Conservation (phyloP, 352 stramenopile genomes). For the Hyaloperonospora brassicae region DNA sequence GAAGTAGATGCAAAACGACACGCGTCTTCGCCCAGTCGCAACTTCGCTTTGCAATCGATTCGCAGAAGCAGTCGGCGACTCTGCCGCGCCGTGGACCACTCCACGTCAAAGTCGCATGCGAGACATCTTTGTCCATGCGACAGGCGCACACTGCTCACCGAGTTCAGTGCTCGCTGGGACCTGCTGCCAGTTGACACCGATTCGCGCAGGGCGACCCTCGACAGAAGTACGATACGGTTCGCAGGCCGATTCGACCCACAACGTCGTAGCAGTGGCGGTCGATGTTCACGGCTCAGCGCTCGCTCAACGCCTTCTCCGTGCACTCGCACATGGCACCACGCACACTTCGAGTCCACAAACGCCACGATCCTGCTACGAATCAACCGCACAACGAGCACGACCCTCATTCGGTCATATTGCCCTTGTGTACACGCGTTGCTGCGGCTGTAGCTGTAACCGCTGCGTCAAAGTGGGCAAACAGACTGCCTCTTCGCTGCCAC, state of each 20-base stretch:
- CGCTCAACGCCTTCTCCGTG: slow-evolving; percentile 71
- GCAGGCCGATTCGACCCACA: slow-evolving; percentile 66
- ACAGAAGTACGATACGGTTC: slow-evolving; percentile 57
- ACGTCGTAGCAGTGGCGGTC: slow-evolving; percentile 32
- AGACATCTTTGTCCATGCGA: slow-evolving; percentile 67
- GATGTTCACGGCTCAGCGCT: slow-evolving; percentile 24
- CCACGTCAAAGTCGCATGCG: slow-evolving; percentile 52
- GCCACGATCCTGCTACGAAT: slow-evolving; percentile 79
- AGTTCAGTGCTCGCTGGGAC: slow-evolving; percentile 60
- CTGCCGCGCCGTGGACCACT: slow-evolving; percentile 2
- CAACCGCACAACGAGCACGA: slow-evolving; percentile 68
- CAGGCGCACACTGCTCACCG: slow-evolving; percentile 57
- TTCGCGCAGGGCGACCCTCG: slow-evolving; percentile 43
- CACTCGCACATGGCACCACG: slow-evolving; percentile 73
- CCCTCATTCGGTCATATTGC: slow-evolving; percentile 80
- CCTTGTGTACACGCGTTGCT: slow-evolving; percentile 66
- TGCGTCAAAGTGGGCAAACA: slow-evolving; percentile 2
- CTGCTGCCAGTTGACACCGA: slow-evolving; percentile 31
- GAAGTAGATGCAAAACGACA: slow-evolving; percentile 12
- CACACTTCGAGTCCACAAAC: slow-evolving; percentile 71
- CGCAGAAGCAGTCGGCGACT: slow-evolving; percentile 13
- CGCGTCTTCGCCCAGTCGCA: slow-evolving; percentile 12
- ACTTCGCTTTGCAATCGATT: slow-evolving; percentile 14
- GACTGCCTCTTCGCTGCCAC: slow-evolving; percentile 9
- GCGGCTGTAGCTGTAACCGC: slow-evolving; percentile 7